These are phyloP conservation scores for Saccharomycopsis sp. DNA, from an alignment of 805 yeast species.

Conservation along the genomic window DNA sequence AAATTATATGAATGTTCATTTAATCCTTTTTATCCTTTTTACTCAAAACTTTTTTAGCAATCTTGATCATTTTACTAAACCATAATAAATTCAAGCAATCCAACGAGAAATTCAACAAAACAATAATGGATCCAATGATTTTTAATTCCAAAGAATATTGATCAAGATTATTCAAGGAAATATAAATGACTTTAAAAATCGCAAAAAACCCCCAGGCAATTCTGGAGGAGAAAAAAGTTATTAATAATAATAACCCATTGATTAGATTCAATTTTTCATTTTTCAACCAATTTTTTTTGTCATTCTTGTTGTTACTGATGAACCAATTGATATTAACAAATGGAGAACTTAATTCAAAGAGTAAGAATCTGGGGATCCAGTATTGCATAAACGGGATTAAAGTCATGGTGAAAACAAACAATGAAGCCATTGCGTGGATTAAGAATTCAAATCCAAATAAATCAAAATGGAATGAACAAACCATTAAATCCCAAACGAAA, in stretches of 20 bases:
- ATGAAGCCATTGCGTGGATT: constrained; percentile 75
- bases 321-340: constrained; percentile 94
- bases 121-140: constrained; percentile 38
- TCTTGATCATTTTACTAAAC: constrained; percentile 77
- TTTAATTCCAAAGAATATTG: constrained; percentile 30
- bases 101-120: constrained; percentile 50
- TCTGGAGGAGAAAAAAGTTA: constrained; percentile 66
- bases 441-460: constrained; percentile 76
- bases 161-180: constrained; percentile 35
- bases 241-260: constrained; percentile 65
- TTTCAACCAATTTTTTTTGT: constrained; percentile 42
- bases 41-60: constrained; percentile 65
- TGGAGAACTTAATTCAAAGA: constrained; percentile 87
- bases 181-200: constrained; percentile 39
- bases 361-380: constrained; percentile 70
- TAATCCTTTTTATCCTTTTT: no score
- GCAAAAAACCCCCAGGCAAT: constrained; percentile 84
- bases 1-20: no score
- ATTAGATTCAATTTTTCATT: constrained; percentile 41
- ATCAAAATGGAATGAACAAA: constrained; percentile 52
- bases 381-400: constrained; percentile 69
- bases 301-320: constrained; percentile 64
- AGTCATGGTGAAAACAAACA: constrained; percentile 57
- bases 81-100: constrained; percentile 67
- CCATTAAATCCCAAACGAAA: constrained; percentile 79